phyloP scores from a whole-genome alignment of 2,329 filamentous ascomycete species.

The Lasiodiplodia theobromae region DNA sequence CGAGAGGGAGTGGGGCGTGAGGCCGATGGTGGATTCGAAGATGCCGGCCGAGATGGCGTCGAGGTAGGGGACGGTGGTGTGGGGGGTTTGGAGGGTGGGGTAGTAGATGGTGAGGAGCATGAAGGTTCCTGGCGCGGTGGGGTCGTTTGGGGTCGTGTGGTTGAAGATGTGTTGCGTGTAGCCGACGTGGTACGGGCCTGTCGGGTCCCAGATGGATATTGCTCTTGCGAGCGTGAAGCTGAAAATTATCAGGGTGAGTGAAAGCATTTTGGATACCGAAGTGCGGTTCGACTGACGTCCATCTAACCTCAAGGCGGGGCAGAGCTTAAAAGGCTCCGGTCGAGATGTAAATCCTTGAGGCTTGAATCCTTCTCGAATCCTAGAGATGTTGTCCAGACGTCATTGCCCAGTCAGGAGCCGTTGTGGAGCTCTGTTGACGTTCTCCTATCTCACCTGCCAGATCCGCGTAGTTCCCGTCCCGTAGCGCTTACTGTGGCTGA shows the following conservation, averaged over 20 bases:
- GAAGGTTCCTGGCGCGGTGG: slow-evolving; percentile 32
- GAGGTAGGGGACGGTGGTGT: slow-evolving; percentile 36
- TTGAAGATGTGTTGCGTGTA: slow-evolving; percentile 39
- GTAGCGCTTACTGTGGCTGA: slow-evolving; percentile 13
- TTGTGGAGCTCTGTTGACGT: not conserved
- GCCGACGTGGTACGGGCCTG: slow-evolving; percentile 38
- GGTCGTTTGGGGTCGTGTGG: slow-evolving; percentile 38
- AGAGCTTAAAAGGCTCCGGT: not conserved
- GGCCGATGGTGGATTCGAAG: slow-evolving; percentile 28
- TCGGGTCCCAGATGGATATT: slow-evolving; percentile 30
- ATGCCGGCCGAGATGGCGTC: slow-evolving; percentile 36
- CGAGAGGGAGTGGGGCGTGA: slow-evolving; percentile 16
- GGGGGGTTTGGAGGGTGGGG: slow-evolving; percentile 34
- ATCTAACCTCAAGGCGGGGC: not conserved
- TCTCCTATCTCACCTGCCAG: slow-evolving; percentile 2
- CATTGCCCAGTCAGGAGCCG: not conserved
- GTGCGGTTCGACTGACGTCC: not conserved
- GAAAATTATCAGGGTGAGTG: not conserved
- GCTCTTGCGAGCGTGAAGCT: not conserved
- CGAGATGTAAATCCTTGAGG: not conserved
- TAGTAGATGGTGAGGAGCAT: slow-evolving; percentile 40
- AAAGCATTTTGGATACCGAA: not conserved
- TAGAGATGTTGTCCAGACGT: not conserved
- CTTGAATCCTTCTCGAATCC: not conserved
- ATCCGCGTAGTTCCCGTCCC: not conserved